Evolutionary conservation across 225 moss, liverwort and hornwort genomes (phyloP), one percentile per base, ranked within the genome.

Genomic region (Polytrichum formosum): DNA sequence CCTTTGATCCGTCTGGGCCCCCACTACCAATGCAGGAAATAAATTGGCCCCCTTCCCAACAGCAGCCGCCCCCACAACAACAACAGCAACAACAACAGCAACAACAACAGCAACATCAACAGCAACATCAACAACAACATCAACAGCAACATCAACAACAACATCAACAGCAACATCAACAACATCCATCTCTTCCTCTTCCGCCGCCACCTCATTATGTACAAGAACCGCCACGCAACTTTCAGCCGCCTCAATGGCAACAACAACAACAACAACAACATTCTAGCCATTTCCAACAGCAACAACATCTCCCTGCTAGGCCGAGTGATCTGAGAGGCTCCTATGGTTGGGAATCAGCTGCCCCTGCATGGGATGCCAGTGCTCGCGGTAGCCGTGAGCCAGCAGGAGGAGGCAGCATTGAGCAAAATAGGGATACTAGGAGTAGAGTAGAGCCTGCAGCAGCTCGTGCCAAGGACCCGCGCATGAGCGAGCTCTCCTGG

Each of bases 1-100:
- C 72, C 70, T 85, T 85, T n/a, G 82, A 85, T 64, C 79, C 82
- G 1, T 76, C 85, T 16, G 76, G 79, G 71, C 68, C 4, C 82
- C 79, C 17, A 75, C 78, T 33, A 70, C 79, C 71, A 18, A 75
- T 67, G 54, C 85, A 82, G 78, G 86, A 83, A 33, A 7, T 86
- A 68, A 59, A 73, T 6, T 86, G 84, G 82, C 84, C 67, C 37
- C 80, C 79, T 67, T 77, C 64, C 2, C 88, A 75, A 54, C 84
- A 18, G 10, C 71, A 18, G 16, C 61, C 7, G 68, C 53, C 58
- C 58, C 59, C n/a, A 46, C 72, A 20, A 19, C 23, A 20, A 5
- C 56, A 56, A 0, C 56, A 35, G 9, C 35, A 35, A 2, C 31
- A 31, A 1, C 31, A 31, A 0, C n/a, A n/a, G n/a, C n/a, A n/a